phyloP scores from a whole-genome alignment of 2,329 filamentous ascomycete species.

The Nigrograna mackinnonii region DNA sequence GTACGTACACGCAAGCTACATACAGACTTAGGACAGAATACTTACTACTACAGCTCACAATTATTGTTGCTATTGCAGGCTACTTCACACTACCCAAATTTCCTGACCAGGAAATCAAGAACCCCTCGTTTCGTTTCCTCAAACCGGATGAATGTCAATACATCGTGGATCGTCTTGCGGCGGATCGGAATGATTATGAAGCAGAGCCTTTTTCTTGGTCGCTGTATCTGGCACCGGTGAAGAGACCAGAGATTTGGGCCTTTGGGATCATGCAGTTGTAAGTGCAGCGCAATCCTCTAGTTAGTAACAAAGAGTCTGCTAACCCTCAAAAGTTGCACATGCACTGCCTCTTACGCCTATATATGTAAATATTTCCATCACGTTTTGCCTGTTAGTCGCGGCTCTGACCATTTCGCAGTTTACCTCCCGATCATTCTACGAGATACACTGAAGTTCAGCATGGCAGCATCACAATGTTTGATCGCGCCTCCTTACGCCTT shows the following conservation, averaged over 20 bases:
- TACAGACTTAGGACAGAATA: no score
- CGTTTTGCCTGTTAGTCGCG: no score
- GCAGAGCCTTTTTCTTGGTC: background rate
- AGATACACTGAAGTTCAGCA: background rate
- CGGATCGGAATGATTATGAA: slow-evolving; percentile 1
- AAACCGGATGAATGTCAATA: slow-evolving; percentile 1
- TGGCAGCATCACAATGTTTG: background rate
- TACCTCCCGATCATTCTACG: background rate
- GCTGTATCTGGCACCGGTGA: background rate
- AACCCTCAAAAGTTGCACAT: background rate
- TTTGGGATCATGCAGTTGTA: slow-evolving; percentile 1
- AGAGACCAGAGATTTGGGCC: background rate
- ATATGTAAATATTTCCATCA: no score
- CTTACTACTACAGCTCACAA: slow-evolving; percentile 7
- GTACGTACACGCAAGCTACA: background rate
- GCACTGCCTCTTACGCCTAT: background rate
- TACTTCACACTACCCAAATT: slow-evolving; percentile 21
- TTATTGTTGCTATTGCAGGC: slow-evolving; percentile 11
- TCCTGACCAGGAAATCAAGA: slow-evolving; percentile 14
- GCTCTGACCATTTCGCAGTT: no score
- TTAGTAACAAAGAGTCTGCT: no score
- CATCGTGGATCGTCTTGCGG: slow-evolving; percentile 1
- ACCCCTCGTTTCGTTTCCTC: background rate
- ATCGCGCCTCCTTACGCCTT: background rate
- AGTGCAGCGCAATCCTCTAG: no score